Base-by-base conservation (phyloP, 345 rosid genomes). In the Toxicodendron radicans region DNA sequence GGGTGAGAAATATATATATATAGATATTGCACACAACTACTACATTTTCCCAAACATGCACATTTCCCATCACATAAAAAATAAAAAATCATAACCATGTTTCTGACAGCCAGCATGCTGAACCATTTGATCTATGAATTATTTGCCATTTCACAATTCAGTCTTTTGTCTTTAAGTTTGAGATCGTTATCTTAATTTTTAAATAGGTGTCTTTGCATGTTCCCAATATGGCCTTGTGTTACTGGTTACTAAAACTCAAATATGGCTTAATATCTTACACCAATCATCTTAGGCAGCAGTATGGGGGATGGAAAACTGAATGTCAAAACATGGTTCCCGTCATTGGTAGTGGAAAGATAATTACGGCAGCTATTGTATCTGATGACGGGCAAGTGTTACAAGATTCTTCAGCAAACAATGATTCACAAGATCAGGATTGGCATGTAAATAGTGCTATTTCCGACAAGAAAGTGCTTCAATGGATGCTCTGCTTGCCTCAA, bases 401-500 rank as follows among this genome's bases (percentile, higher is more conserved):
- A 35, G 88, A 76, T 69, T 67, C 87, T 71, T 77, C 76, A 6
- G 73, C 68, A 9, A 75, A 79, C 54, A 56, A 58, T 27, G 71
- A 54, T 65, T 57, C 20, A n/a, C 81, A 38, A 78, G 85, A 73
- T 76, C 78, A 68, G 70, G 85, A 80, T 12, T 83, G 84, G 82
- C 66, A 35, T 48, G 82, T 80, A 53, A 78, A 61, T 43, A 79
- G 79, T 75, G 64, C 85, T 66, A 66, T 90, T 83, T 80, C 86
- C 46, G 85, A 90, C 80, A 85, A 88, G 82, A 90, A 83, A 83
- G 90, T 81, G 54, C 83, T 85, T 24, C 88, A 90, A 20, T 95
- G 99, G 99, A 95, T 87, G 92, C 92, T 86, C 69, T 58, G 78
- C 20, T 79, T 91, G 82, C 97, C 85, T 76, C 99, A 92, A 85